These are phyloP conservation scores for Ogataea ramenticola DNA, from an alignment of 805 yeast genomes.

Conservation along the genomic window DNA sequence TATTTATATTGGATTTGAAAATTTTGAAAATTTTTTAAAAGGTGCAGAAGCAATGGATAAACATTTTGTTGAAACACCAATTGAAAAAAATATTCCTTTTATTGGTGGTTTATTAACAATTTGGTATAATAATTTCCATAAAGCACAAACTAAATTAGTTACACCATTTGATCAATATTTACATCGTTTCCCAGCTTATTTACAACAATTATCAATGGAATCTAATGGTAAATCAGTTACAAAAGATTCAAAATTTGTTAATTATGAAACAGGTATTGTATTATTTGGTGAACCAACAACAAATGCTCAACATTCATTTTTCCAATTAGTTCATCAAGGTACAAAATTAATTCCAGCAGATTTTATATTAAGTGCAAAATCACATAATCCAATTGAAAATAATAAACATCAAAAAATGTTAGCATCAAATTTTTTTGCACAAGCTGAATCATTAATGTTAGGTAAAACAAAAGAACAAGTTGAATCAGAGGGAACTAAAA, in stretches of 20 bases:
- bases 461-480: conserved; percentile 86
- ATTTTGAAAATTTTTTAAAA: conserved; percentile 83
- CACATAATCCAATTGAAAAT: conserved; percentile 93
- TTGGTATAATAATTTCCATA: conserved; percentile 98
- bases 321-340: conserved; percentile 99
- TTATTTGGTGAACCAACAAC: conserved; percentile 98
- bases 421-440: conserved; percentile 98
- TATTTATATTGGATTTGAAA: conserved; percentile 89
- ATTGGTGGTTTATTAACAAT: conserved; percentile 90
- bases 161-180: conserved; percentile 98
- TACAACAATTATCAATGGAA: conserved; percentile 98
- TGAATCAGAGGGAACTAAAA: conserved; percentile 82
- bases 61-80: conserved; percentile 78
- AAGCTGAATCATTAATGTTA: conserved; percentile 94
- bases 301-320: conserved; percentile 98
- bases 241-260: conserved; percentile 83
- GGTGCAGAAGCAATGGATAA: conserved; percentile 98
- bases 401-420: conserved; percentile 96
- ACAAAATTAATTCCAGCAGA: conserved; percentile 96
- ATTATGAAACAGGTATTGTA: conserved; percentile 93
- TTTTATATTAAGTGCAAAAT: conserved; percentile 93
- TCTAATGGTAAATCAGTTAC: conserved; percentile 98
- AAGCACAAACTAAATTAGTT: conserved; percentile 96
- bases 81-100: conserved; percentile 87
- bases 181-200: conserved; percentile 98